Percentiles rank a stretch among this genome's conserved stretches.
These are phyloP conservation scores for Trypanosoma lewisi DNA, from an alignment of 208 protist genomes.

Conservation along the genomic window DNA sequence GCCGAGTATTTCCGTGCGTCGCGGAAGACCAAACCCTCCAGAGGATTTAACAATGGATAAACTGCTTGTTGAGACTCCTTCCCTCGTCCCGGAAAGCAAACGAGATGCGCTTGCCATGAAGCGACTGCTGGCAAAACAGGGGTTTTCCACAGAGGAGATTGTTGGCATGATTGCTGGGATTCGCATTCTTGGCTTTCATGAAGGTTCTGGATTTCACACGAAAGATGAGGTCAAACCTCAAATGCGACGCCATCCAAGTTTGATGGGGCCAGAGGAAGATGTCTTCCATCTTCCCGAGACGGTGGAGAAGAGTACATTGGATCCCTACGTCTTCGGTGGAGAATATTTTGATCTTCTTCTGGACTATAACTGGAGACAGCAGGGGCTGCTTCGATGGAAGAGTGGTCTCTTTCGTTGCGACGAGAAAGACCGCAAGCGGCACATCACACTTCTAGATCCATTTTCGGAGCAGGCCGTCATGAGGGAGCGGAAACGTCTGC, in stretches of 20 bases:
- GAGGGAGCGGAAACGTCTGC: conserved; percentile 37
- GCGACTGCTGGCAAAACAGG: conserved; percentile 59
- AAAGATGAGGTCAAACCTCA: conserved; percentile 65
- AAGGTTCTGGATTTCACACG: conserved; percentile 74
- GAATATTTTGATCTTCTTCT: conserved; percentile 86
- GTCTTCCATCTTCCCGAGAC: conserved; percentile 53
- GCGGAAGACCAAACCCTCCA: conserved; percentile 49
- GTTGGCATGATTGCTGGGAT: conserved; percentile 71
- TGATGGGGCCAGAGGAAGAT: conserved; percentile 38
- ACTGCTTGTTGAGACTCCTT: conserved; percentile 42
- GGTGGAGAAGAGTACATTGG: conserved; percentile 67
- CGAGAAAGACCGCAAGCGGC: conserved; percentile 60
- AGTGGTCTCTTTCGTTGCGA: conserved; percentile 44
- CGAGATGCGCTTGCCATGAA: conserved; percentile 78
- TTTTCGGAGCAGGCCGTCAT: conserved; percentile 71
- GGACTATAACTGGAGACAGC: conserved; percentile 78
- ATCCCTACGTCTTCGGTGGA: conserved; percentile 85
- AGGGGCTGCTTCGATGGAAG: conserved; percentile 27
- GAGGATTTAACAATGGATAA: conserved; percentile 19
- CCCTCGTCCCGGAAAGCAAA: conserved; percentile 45
- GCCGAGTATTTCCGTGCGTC: conserved; percentile 48
- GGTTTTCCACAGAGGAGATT: conserved; percentile 70
- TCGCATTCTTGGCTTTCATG: conserved; percentile 75
- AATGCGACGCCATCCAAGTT: conserved; percentile 30
- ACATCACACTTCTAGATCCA: conserved; percentile 71